phyloP scores from a whole-genome alignment of 352 stramenopile genomes.

The Pythium vanterpoolii region DNA sequence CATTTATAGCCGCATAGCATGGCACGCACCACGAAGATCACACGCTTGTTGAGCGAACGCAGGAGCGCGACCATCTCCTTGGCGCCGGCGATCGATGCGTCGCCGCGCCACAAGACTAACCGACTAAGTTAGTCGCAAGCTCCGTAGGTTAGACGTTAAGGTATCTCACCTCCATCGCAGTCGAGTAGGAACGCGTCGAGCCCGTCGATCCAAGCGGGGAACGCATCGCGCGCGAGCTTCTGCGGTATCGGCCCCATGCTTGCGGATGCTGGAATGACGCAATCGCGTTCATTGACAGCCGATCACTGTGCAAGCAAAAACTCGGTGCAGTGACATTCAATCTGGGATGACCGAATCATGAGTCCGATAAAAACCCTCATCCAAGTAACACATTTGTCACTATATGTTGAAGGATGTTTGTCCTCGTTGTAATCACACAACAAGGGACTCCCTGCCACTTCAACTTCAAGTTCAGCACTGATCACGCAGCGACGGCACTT shows the following conservation, averaged over 20 bases:
- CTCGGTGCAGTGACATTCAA: too few relatives aligned
- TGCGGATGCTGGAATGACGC: not conserved
- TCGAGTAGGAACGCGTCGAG: constrained; percentile 80
- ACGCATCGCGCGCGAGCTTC: not conserved
- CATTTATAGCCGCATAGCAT: too few relatives aligned
- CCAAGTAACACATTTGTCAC: not conserved
- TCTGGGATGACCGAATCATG: too few relatives aligned
- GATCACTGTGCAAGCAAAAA: too few relatives aligned
- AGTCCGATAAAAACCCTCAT: not conserved
- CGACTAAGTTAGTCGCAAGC: too few relatives aligned
- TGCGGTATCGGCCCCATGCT: not conserved
- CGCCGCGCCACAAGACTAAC: constrained; percentile 35
- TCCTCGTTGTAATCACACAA: not conserved
- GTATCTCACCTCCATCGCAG: constrained; percentile 74
- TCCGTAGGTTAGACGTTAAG: too few relatives aligned
- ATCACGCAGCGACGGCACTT: too few relatives aligned
- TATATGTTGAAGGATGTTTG: not conserved
- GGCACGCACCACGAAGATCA: constrained; percentile 71
- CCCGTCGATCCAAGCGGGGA: constrained; percentile 42
- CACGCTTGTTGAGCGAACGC: constrained; percentile 71
- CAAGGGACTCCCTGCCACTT: not conserved
- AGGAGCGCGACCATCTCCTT: constrained; percentile 61
- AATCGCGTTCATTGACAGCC: too few relatives aligned
- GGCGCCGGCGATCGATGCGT: constrained; percentile 58
- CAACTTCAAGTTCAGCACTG: too few relatives aligned